Evolutionary conservation across 2,329 filamentous ascomycete genomes (phyloP), one percentile per base, ranked within the genome.

Genomic region (Chlorencoelia australis): DNA sequence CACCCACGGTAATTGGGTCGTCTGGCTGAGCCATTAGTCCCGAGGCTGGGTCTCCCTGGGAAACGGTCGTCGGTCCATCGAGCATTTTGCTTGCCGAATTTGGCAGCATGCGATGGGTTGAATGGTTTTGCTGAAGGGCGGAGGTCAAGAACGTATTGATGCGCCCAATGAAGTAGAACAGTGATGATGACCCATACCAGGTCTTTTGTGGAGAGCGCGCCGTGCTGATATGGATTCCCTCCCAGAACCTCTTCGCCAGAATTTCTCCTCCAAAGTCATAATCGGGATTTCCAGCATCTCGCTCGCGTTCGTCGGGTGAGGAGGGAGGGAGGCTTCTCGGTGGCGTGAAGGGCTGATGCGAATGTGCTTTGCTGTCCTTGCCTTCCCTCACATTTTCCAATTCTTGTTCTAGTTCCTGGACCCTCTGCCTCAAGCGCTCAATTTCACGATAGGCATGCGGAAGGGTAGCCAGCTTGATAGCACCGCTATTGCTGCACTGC

Each of bases 111-210:
- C 54, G 46, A 32, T 55, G 39, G 6, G 50, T 47, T 4, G 48
- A 44, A 29, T 56, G 51, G n/a, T 52, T 38, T 33, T 60, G 55
- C 20, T 61, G 54, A 4, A 64, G 39, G 0, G 50, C 43, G 9
- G 47, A 49, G 24, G 47, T 50, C 9, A 68, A 46, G 41, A 58
- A 66, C 5, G 45, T 42, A 10, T 52, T 60, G 37, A 69, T 57
- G 21, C 63, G 59, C 11, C 53, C 52, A 34, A 66, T 60, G 45
- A 67, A 69, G 50, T 63, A 68, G 41, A 60, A 61, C 9, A 57
- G 46, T 4, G 66, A 69, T 2, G 63, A 58, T 0, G 63, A 57
- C 2, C 65, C 66, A 45, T 64, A 68, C 46, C 59, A 66, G 8
- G 60, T 57, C 13, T 51, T 51, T 36, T 61, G 55, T 14, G 54